Evolutionary conservation across 2,329 filamentous ascomycete genomes (phyloP), one percentile per base, ranked within the genome.

Genomic region (Pseudocercospora vitis): DNA sequence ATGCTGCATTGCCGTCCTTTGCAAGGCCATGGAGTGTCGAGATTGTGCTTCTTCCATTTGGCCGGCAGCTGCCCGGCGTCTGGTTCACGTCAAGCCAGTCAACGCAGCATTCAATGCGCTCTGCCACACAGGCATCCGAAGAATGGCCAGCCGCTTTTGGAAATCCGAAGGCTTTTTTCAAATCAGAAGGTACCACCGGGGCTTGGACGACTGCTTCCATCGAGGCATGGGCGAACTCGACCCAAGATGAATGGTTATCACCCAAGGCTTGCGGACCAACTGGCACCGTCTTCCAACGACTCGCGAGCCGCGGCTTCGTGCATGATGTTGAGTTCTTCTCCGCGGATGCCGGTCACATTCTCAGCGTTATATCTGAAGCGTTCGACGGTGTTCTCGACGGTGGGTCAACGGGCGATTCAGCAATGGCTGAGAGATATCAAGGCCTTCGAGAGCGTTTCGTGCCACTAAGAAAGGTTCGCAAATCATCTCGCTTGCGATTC

Each of bases 381-480:
- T 91, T 91, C 67, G 79, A 78, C 71, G 45, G 79, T 76, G 53
- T 74, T 64, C 29, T 71, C 63, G 37, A 28, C 7, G 19, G 39
- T 16, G 53, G 56, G 3, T 31, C 14, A 16, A 3, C 4, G 23
- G n/a, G n/a, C n/a, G n/a, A n/a, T 8, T 7, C n/a, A 3, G 4
- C 24, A 14, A 45, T 31, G 42, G n/a, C 14, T 3, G 46, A 50
- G 3, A 32, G 46, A 7, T 83, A 79, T 48, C 73, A 85, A 16
- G 88, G 84, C 4, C 75, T 91, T 14, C 78, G 81, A 50, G 84
- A 86, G 37, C 71, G 81, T 0, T 89, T 87, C 80, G 79, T 91
- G n/a, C 88, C 88, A 4, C 74, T 92, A 14, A 82, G 88, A 47
- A 91, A 91, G 68, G 74, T 89, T 2, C 82, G 88, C 66, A 89